Evolutionary conservation across 106 monocot species (phyloP).

Genomic region (Dendrobium officinale): DNA sequence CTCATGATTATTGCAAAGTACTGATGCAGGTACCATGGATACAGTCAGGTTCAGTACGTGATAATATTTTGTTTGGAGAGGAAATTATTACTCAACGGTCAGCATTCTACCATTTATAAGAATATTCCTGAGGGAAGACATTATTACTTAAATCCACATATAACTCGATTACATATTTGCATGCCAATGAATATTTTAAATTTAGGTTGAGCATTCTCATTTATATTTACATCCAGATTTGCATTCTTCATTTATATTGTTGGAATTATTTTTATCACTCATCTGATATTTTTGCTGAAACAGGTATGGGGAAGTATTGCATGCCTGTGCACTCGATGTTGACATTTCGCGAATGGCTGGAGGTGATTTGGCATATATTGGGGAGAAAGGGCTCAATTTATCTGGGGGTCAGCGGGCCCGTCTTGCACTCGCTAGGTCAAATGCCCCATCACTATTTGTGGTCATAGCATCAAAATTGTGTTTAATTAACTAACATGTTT

Average conservation of each 20-base stretch:
- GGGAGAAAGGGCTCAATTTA: slow-evolving; percentile 90
- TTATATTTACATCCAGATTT: background rate
- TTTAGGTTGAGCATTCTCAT: background rate
- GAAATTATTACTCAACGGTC: slow-evolving; percentile 62
- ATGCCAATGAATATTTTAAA: background rate
- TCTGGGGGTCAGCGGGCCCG: slow-evolving; percentile 96
- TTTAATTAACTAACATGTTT: background rate
- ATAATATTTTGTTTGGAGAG: slow-evolving; percentile 86
- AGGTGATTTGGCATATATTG: slow-evolving; percentile 65
- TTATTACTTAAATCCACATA: background rate
- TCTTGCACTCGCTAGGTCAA: slow-evolving; percentile 82
- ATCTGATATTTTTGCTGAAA: background rate
- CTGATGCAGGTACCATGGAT: slow-evolving; percentile 85
- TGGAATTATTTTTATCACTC: background rate
- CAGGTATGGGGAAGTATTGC: slow-evolving; percentile 80
- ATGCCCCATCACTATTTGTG: slow-evolving; percentile 5
- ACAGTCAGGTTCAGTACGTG: slow-evolving; percentile 71
- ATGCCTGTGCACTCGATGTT: slow-evolving; percentile 84
- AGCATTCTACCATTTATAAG: background rate
- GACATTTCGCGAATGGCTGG: slow-evolving; percentile 79
- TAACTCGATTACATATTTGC: background rate
- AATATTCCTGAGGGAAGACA: background rate
- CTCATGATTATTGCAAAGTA: slow-evolving; percentile 2
- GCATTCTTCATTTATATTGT: background rate
- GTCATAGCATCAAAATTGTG: background rate